Base-by-base conservation (phyloP, 164 flowering plant species). In the Taxillus chinensis region DNA sequence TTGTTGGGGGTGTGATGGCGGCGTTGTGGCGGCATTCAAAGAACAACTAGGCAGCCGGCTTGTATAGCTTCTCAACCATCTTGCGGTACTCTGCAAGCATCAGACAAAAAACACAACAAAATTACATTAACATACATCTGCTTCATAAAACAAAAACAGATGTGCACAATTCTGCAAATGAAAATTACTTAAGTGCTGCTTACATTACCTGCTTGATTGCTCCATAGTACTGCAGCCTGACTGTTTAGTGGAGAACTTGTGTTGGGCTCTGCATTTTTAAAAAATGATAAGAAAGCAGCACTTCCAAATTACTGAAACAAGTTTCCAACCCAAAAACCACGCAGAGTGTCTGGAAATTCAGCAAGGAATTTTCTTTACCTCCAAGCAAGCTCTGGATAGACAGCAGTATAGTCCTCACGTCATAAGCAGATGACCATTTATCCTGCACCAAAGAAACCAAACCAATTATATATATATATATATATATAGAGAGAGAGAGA, bases 371-470 rank as follows among this genome's bases (percentile, higher is more conserved):
- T 42, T 39, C 14, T 13, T 46, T 68, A 80, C 86, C 89, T 87
- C 98, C 98, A 45, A 91, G 83, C 39, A 91, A 80, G 67, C 92
- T 85, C 80, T 91, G 98, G 67, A 91, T 89, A 0, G 98, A 91
- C 5, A 91, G 70, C 60, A 91, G 73, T 42, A 91, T 81, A 4
- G 95, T 85, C 71, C 98, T 85, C 45, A 87, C 93, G 77, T 90
- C 95, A 80, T 92, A 92, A 10, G 98, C 98, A 70, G 98, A 92
- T 39, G 98, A 89, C 96, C 98, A 92, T 68, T 89, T 84, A 75
- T 92, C 98, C 96, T 92, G 49, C 17, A 45, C 37, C 9, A 37
- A 54, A 37, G 7, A 27, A 14, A 3, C 9, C 51, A 48, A 48
- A 48, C 51, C 51, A 11, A 48, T 48, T 27, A 27, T 27, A 27